A percentile compares a stretch with the other conserved stretches of the same genome.
phyloP scores from a whole-genome alignment of 768 basidiomycete genomes.

The Fistulinella prunicolor region DNA sequence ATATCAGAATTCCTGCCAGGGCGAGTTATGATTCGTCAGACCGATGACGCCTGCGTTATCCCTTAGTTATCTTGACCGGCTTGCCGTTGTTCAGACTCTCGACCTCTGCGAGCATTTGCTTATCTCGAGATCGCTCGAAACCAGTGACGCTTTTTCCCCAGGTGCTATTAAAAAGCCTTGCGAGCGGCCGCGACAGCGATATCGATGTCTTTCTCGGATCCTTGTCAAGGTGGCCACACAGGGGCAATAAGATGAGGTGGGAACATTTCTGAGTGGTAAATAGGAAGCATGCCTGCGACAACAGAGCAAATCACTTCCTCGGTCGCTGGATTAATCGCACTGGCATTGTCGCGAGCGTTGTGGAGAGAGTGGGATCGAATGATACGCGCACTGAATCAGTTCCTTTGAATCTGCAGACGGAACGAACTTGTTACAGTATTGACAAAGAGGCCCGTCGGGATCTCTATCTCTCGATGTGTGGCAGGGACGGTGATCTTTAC shows the following conservation, averaged over 20 bases:
- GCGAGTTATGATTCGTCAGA: too few species aligned
- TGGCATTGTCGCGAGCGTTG: constrained; percentile 32
- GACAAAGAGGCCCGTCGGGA: constrained; percentile 88
- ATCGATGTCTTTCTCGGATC: constrained; percentile 75
- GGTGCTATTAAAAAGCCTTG: constrained; percentile 73
- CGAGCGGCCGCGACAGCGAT: constrained; percentile 80
- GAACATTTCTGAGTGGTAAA: not conserved
- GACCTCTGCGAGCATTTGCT: constrained; percentile 77
- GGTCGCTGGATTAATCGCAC: constrained; percentile 79
- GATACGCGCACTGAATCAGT: constrained; percentile 52
- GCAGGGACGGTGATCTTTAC: constrained; percentile 41
- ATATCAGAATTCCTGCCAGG: constrained; percentile 81
- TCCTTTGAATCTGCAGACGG: constrained; percentile 66
- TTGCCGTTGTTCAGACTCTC: constrained; percentile 92
- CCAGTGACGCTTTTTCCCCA: constrained; percentile 92
- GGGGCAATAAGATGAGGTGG: not conserved
- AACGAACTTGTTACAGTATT: constrained; percentile 88
- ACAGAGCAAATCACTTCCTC: constrained; percentile 72
- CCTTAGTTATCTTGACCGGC: constrained; percentile 63
- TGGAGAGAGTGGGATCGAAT: constrained; percentile 5
- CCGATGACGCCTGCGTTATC: constrained; percentile 32
- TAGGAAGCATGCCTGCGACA: constrained; percentile 50
- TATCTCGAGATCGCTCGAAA: constrained; percentile 75
- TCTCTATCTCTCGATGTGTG: constrained; percentile 48
- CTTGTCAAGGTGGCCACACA: constrained; percentile 40